A percentile compares a stretch with the other conserved stretches of the same genome.
phyloP scores from a whole-genome alignment of 768 basidiomycete species.

The Tephrocybe sp. region DNA sequence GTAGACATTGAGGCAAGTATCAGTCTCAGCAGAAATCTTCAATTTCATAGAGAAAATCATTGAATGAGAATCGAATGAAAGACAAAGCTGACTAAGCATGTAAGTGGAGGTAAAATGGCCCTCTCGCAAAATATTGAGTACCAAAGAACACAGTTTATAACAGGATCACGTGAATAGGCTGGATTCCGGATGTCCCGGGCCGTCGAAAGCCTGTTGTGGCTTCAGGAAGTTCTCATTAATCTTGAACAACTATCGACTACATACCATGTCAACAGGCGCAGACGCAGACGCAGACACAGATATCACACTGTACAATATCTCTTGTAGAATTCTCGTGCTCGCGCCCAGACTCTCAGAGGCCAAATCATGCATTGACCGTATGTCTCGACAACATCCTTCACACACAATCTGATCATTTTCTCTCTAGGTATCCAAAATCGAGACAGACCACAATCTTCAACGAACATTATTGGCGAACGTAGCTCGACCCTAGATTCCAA shows the following conservation, averaged over 20 bases:
- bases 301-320: constrained; percentile 10
- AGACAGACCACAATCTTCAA: neutral
- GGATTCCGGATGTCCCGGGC: too few relatives aligned
- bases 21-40: too few relatives aligned
- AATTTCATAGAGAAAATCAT: too few relatives aligned
- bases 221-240: too few relatives aligned
- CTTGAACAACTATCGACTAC: too few relatives aligned
- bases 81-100: too few relatives aligned
- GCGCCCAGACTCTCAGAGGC: constrained; percentile 24
- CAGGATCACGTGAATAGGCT: too few relatives aligned
- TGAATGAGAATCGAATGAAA: too few relatives aligned
- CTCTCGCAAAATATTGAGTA: too few relatives aligned
- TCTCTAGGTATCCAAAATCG: constrained; percentile 12
- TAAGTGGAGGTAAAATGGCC: too few relatives aligned
- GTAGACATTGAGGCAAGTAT: neutral
- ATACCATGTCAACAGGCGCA: constrained; percentile 1
- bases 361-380: constrained; percentile 23
- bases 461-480: neutral
- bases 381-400: neutral
- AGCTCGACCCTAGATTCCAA: constrained; percentile 3
- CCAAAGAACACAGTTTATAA: too few relatives aligned
- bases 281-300: constrained; percentile 6
- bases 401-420: neutral
- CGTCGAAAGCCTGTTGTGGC: too few relatives aligned
- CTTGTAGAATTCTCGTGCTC: constrained; percentile 34